phyloP scores from a whole-genome alignment of 306 rosid genomes.

The Adenanthera pavonina region DNA sequence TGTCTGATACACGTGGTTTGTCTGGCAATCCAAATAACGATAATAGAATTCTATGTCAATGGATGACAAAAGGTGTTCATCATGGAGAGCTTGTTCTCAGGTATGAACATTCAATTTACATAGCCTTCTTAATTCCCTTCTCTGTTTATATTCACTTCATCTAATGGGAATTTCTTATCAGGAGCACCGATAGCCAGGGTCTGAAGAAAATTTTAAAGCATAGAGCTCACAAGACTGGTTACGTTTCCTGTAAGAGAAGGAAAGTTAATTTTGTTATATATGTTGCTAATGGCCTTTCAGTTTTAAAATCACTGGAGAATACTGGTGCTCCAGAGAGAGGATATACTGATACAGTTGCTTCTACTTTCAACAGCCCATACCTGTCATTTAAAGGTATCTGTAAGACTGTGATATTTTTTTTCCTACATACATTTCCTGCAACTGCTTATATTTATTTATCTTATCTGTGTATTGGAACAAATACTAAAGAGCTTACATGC shows the following conservation, averaged over 20 bases:
- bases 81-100: conserved; percentile 75
- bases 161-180: conserved; percentile 49
- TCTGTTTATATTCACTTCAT: conserved; percentile 31
- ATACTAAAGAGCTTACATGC: background rate
- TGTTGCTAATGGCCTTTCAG: conserved; percentile 68
- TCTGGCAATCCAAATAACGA: conserved; percentile 56
- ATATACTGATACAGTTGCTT: conserved; percentile 50
- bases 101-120: conserved; percentile 51
- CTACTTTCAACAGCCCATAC: conserved; percentile 68
- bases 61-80: conserved; percentile 85
- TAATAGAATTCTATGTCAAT: conserved; percentile 51
- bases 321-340: conserved; percentile 42
- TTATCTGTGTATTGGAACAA: background rate
- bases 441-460: conserved; percentile 1
- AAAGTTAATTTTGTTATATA: conserved; percentile 76
- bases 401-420: conserved; percentile 19
- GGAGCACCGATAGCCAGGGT: conserved; percentile 61
- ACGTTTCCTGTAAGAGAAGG: conserved; percentile 49
- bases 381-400: conserved; percentile 76
- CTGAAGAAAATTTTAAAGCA: conserved; percentile 53
- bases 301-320: conserved; percentile 62
- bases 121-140: conserved; percentile 30
- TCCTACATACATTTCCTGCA: background rate
- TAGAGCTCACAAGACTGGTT: conserved; percentile 53
- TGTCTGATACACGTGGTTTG: conserved; percentile 84